These are phyloP conservation scores for Geotrichum histeridarum DNA, from an alignment of 1,139 yeast genomes.

Conservation along the genomic window DNA sequence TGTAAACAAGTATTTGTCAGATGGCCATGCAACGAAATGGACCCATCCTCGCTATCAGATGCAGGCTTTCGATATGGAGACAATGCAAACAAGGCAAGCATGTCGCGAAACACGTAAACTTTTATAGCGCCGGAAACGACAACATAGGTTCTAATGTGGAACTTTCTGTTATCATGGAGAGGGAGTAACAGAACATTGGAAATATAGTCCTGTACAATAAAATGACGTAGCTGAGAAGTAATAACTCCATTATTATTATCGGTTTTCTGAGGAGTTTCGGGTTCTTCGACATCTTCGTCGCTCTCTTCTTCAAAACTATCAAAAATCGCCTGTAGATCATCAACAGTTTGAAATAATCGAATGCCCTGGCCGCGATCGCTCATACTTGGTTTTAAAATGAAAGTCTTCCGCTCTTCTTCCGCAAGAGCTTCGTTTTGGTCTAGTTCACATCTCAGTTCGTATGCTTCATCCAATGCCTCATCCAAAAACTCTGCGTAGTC, in stretches of 20 bases:
- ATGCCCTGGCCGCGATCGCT: constrained; percentile 97
- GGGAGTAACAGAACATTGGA: constrained; percentile 59
- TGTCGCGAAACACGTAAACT: constrained; percentile 73
- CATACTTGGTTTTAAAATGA: constrained; percentile 95
- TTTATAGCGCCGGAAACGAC: constrained; percentile 65
- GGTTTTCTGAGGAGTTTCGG: constrained; percentile 41
- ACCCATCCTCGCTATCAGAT: constrained; percentile 28
- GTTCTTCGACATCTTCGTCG: constrained; percentile 52
- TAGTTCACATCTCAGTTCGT: constrained; percentile 76
- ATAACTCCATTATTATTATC: constrained; percentile 44
- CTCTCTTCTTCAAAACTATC: constrained; percentile 74
- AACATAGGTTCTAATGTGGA: constrained; percentile 86
- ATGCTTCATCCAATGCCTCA: constrained; percentile 86
- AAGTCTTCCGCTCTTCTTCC: constrained; percentile 42
- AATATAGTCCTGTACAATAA: constrained; percentile 79
- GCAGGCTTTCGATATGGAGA: constrained; percentile 45
- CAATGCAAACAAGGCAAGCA: constrained; percentile 76
- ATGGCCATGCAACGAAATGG: constrained; percentile 56
- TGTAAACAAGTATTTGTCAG: constrained; percentile 92
- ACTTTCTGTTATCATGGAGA: constrained; percentile 63
- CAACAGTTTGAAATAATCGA: constrained; percentile 68
- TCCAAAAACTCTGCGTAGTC: constrained; percentile 95
- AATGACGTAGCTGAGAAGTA: constrained; percentile 83
- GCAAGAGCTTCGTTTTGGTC: constrained; percentile 44
- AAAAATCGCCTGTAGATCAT: constrained; percentile 75